These are phyloP conservation scores for Aspergillus nanangensis DNA, from an alignment of 495 filamentous ascomycete species.

Conservation along the genomic window DNA sequence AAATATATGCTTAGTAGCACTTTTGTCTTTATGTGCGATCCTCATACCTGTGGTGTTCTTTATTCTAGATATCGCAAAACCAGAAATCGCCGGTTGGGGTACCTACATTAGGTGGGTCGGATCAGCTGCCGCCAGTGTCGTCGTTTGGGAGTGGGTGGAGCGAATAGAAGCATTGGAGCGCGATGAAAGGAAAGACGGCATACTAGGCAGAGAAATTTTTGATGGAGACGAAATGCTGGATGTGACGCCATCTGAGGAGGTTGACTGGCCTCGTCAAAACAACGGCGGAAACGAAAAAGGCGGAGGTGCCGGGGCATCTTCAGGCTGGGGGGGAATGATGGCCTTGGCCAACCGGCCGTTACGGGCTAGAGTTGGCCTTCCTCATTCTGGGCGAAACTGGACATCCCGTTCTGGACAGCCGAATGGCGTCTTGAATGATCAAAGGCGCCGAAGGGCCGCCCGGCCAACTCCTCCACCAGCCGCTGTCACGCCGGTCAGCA, in stretches of 20 bases:
- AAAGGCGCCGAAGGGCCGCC: slow-evolving; percentile 22
- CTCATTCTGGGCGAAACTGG: slow-evolving; percentile 17
- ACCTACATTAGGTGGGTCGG: slow-evolving; percentile 98
- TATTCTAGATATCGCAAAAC: slow-evolving; percentile 84
- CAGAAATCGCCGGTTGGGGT: slow-evolving; percentile 88
- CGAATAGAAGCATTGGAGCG: slow-evolving; percentile 95
- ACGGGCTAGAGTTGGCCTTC: slow-evolving; percentile 27
- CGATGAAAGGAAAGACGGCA: slow-evolving; percentile 93
- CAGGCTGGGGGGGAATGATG: slow-evolving; percentile 41
- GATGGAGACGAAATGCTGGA: slow-evolving; percentile 97
- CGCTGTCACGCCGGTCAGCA: slow-evolving; percentile 67
- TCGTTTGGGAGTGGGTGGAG: slow-evolving; percentile 99
- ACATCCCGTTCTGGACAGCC: slow-evolving; percentile 12
- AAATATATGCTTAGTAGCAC: slow-evolving; percentile 82
- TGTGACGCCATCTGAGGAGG: slow-evolving; percentile 57
- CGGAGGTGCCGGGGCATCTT: slow-evolving; percentile 33
- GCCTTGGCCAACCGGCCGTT: slow-evolving; percentile 35
- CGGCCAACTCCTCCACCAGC: slow-evolving; percentile 60
- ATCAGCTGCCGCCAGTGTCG: slow-evolving; percentile 89
- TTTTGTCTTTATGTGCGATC: slow-evolving; percentile 72
- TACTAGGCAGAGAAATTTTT: slow-evolving; percentile 89
- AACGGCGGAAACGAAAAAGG: slow-evolving; percentile 33
- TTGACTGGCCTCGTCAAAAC: slow-evolving; percentile 46
- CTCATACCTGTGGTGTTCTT: slow-evolving; percentile 95
- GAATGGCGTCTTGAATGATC: slow-evolving; percentile 12